phyloP scores from a whole-genome alignment of 1,284 basidiomycete genomes.

The Sparassis latifolia region DNA sequence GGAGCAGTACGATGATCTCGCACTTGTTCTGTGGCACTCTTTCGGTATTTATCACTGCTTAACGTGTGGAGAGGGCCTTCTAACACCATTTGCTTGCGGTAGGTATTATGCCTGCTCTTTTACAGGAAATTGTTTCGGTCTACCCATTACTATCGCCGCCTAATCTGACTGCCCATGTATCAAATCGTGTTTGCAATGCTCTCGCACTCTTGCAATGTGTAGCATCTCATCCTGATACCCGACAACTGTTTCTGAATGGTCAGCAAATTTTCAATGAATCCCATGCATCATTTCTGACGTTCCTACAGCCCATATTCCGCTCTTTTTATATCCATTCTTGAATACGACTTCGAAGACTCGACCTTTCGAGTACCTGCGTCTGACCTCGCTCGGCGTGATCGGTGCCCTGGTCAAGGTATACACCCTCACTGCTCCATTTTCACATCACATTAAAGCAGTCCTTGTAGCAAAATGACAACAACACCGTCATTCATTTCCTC shows the following conservation, averaged over 20 bases:
- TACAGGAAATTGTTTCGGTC: conserved; percentile 98
- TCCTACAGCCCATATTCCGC: conserved; percentile 85
- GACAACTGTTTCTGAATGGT: conserved; percentile 91
- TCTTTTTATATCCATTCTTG: conserved; percentile 98
- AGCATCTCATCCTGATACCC: conserved; percentile 90
- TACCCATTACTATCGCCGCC: conserved; percentile 96
- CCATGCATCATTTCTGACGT: conserved; percentile 5
- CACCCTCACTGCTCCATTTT: not conserved
- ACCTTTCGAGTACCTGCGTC: conserved; percentile 96
- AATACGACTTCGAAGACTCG: conserved; percentile 99
- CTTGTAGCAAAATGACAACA: conserved; percentile 94
- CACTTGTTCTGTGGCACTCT: conserved; percentile 97
- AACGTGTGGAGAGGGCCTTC: not conserved
- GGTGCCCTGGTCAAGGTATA: conserved; percentile 93
- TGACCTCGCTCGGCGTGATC: conserved; percentile 97
- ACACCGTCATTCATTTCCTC: conserved; percentile 97
- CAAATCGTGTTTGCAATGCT: conserved; percentile 99
- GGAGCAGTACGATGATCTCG: conserved; percentile 98
- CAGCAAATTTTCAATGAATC: conserved; percentile 13
- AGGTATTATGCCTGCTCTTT: conserved; percentile 98
- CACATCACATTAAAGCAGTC: not conserved
- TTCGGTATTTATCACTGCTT: conserved; percentile 65
- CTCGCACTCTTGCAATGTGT: conserved; percentile 97
- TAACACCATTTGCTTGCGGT: not conserved
- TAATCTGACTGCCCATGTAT: conserved; percentile 94